A percentile compares a stretch with the other conserved stretches of the same genome.
phyloP scores from a whole-genome alignment of 1,284 basidiomycete species.

The Psilocybe mexicana region DNA sequence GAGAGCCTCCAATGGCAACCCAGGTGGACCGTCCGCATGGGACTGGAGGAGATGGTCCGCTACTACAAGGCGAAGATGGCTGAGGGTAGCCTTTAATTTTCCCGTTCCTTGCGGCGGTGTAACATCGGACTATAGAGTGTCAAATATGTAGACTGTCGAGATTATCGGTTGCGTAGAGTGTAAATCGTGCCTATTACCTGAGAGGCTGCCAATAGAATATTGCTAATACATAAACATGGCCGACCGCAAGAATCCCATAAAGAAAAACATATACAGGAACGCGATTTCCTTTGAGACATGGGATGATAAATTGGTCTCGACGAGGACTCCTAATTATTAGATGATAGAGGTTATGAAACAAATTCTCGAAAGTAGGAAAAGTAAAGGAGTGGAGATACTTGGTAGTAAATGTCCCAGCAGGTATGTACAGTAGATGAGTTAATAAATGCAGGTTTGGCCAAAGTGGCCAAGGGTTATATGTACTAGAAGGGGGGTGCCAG shows the following conservation, averaged over 20 bases:
- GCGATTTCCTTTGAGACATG: no score
- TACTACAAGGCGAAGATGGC: conserved; percentile 89
- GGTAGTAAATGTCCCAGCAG: not conserved
- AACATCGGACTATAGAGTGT: not conserved
- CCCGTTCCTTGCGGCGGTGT: not conserved
- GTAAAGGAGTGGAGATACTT: not conserved
- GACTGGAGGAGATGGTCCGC: conserved; percentile 91
- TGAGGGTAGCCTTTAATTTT: conserved; percentile 67
- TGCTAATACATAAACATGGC: not conserved
- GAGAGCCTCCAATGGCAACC: conserved; percentile 89
- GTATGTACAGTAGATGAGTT: not conserved
- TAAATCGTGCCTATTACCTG: not conserved
- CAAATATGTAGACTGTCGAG: not conserved
- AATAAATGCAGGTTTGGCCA: not conserved
- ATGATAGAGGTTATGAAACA: not conserved
- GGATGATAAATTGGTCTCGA: not conserved
- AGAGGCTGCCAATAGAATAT: not conserved
- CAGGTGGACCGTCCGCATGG: conserved; percentile 88
- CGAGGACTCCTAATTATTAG: not conserved
- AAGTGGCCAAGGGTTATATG: not conserved
- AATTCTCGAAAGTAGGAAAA: not conserved
- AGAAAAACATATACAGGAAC: no score
- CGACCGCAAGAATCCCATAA: no score
- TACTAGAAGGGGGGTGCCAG: conserved; percentile 1
- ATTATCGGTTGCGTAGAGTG: not conserved